Conservation (phyloP, 2,329 filamentous ascomycete genomes). For the Lasiodiplodia theobromae region DNA sequence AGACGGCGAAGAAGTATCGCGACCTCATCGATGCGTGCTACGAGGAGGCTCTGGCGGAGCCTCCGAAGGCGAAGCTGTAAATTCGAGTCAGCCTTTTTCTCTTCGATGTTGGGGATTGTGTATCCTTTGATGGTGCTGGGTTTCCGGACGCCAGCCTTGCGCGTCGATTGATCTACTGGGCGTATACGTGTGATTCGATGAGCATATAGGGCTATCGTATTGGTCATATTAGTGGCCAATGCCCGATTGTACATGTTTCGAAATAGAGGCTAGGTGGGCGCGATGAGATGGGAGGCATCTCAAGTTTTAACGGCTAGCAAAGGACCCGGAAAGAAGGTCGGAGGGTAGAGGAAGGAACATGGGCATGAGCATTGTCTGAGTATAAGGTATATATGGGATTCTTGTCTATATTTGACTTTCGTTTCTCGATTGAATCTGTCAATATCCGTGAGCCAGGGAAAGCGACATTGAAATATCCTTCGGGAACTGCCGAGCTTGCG, state of each 20-base stretch:
- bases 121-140: background rate
- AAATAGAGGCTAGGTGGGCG: background rate
- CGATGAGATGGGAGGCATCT: background rate
- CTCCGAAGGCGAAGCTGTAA: slow-evolving; percentile 58
- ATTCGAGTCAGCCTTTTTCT: background rate
- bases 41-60: slow-evolving; percentile 57
- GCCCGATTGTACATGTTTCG: background rate
- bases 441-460: background rate
- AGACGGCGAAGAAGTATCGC: slow-evolving; percentile 69
- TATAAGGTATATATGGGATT: background rate
- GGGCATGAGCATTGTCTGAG: background rate
- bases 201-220: background rate
- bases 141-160: background rate
- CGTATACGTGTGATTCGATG: background rate
- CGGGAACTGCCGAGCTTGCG: background rate
- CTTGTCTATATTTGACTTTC: background rate
- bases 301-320: background rate
- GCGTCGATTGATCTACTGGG: background rate
- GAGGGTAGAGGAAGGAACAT: background rate
- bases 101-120: background rate
- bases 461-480: background rate
- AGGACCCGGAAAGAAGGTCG: background rate
- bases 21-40: slow-evolving; percentile 67
- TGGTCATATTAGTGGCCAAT: background rate
- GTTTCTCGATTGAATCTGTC: background rate